These are phyloP conservation scores for Grifola frondosa DNA, from an alignment of 1,284 basidiomycete genomes.

Conservation along the genomic window DNA sequence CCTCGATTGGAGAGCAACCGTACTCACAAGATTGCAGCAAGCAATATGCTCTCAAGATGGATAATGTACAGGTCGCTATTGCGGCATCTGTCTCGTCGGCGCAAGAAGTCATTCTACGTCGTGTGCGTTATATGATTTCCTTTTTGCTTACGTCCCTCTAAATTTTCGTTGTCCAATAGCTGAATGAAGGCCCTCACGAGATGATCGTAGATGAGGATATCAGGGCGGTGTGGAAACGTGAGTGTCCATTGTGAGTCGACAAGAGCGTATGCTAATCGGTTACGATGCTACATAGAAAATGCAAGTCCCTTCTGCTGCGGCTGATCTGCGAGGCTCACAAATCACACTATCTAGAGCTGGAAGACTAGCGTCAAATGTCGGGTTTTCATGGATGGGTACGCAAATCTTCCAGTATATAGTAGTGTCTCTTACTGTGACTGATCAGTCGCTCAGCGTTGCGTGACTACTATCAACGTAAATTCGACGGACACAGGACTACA, in stretches of 20 bases:
- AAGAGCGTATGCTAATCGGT: background rate
- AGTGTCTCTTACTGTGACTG: background rate
- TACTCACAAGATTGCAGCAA: background rate
- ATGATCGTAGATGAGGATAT: conserved; percentile 7
- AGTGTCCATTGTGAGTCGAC: background rate
- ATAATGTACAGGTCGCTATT: conserved; percentile 5
- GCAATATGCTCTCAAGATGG: conserved; percentile 4
- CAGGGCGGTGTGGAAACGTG: conserved; percentile 5
- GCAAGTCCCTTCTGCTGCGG: background rate
- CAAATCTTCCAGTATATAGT: too few relatives aligned
- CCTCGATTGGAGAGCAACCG: too few relatives aligned
- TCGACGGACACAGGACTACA: background rate
- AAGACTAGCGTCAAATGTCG: conserved; percentile 8
- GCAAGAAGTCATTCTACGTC: background rate
- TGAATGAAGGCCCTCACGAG: conserved; percentile 5
- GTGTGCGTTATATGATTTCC: background rate
- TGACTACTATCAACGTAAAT: conserved; percentile 6
- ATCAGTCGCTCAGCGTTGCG: conserved; percentile 1
- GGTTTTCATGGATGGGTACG: conserved; percentile 5
- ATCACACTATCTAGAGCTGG: background rate
- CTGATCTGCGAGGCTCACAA: background rate
- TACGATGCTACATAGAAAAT: background rate
- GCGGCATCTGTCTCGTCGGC: background rate
- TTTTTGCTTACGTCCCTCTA: background rate
- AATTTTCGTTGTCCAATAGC: background rate